phyloP scores from a whole-genome alignment of 306 rosid genomes.

The Betula pendula region DNA sequence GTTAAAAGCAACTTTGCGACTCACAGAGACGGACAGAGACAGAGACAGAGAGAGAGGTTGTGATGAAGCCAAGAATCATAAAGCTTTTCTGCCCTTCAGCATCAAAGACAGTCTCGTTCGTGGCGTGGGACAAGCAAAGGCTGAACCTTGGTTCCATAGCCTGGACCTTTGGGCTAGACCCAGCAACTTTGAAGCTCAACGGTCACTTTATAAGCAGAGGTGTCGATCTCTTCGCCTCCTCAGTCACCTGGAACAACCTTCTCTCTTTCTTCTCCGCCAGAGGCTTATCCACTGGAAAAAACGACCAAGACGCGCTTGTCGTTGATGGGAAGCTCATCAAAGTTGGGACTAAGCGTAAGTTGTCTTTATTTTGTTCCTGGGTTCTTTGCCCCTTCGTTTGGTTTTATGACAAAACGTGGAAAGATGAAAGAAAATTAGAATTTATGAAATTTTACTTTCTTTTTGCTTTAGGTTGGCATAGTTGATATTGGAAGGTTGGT shows the following conservation, averaged over 20 bases:
- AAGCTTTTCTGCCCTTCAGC: slow-evolving; percentile 59
- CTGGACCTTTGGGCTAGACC: slow-evolving; percentile 55
- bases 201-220: slow-evolving; percentile 78
- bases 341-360: slow-evolving; percentile 59
- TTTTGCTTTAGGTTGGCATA: background rate
- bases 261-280: slow-evolving; percentile 71
- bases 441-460: background rate
- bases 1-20: too few relatives aligned
- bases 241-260: slow-evolving; percentile 75
- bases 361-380: background rate
- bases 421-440: background rate
- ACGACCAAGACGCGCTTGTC: slow-evolving; percentile 36
- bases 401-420: background rate
- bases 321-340: slow-evolving; percentile 63
- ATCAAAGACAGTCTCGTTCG: slow-evolving; percentile 33
- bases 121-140: slow-evolving; percentile 43
- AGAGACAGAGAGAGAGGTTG: background rate
- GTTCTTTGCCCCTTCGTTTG: background rate
- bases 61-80: slow-evolving; percentile 34
- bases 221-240: slow-evolving; percentile 53
- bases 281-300: slow-evolving; percentile 56
- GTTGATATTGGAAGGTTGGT: background rate
- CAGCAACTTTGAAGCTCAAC: slow-evolving; percentile 68
- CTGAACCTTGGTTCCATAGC: slow-evolving; percentile 77
- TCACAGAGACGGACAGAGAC: background rate